These are phyloP conservation scores for Penicillium psychrosexuale DNA, from an alignment of 2,329 filamentous ascomycete genomes.

Conservation along the genomic window DNA sequence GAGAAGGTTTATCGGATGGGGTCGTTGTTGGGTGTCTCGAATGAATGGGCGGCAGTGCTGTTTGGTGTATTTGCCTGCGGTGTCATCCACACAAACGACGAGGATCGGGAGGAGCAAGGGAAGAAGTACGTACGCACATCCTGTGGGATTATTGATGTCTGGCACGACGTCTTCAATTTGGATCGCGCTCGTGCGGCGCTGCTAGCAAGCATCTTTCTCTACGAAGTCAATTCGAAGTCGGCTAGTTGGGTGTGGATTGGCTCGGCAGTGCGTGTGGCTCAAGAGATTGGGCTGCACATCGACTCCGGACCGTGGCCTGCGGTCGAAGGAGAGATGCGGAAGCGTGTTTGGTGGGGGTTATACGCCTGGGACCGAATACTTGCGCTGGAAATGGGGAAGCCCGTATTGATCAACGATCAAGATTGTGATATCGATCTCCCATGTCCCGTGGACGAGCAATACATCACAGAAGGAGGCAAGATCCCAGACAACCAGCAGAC, in stretches of 20 bases:
- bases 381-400: slow-evolving; percentile 75
- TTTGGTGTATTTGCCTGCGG: slow-evolving; percentile 82
- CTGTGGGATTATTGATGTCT: slow-evolving; percentile 69
- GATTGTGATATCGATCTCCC: slow-evolving; percentile 85
- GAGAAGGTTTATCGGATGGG: slow-evolving; percentile 70
- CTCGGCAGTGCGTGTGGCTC: slow-evolving; percentile 71
- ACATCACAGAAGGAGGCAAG: slow-evolving; percentile 51
- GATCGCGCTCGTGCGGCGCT: slow-evolving; percentile 72
- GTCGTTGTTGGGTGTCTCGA: slow-evolving; percentile 58
- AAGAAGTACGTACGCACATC: slow-evolving; percentile 69
- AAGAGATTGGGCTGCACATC: slow-evolving; percentile 77
- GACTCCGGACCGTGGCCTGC: slow-evolving; percentile 70
- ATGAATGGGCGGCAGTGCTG: slow-evolving; percentile 74
- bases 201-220: slow-evolving; percentile 73
- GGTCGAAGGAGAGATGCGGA: slow-evolving; percentile 80
- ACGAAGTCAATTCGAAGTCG: slow-evolving; percentile 82
- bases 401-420: slow-evolving; percentile 77
- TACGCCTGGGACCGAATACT: slow-evolving; percentile 82
- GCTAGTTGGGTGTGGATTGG: slow-evolving; percentile 85
- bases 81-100: slow-evolving; percentile 64
- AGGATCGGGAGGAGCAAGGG: slow-evolving; percentile 57
- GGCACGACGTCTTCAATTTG: slow-evolving; percentile 72
- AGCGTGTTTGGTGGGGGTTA: slow-evolving; percentile 88
- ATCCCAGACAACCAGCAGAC: slow-evolving; percentile 51
- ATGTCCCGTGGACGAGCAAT: slow-evolving; percentile 73